Conservation (phyloP, 2,329 filamentous ascomycete genomes). For the Trichoderma sp. region DNA sequence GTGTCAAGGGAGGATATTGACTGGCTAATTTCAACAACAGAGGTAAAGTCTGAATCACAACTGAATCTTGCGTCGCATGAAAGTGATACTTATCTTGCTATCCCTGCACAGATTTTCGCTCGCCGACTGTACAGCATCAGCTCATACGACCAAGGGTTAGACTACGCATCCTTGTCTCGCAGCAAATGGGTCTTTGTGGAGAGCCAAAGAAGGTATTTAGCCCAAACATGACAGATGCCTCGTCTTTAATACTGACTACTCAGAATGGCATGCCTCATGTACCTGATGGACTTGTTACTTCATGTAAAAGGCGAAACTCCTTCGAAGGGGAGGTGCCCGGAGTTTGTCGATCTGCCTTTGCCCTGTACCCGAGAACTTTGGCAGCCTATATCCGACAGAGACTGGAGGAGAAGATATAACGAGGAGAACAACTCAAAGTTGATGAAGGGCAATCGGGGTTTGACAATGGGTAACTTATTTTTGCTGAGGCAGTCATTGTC, state of each 20-base stretch:
- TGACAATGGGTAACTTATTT: slow-evolving; percentile 12
- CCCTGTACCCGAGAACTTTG: slow-evolving; percentile 17
- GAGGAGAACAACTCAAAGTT: background rate
- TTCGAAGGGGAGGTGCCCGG: slow-evolving; percentile 9
- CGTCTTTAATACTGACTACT: background rate
- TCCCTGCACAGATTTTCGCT: background rate
- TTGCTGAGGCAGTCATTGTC: slow-evolving; percentile 1
- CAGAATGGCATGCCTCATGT: slow-evolving; percentile 5
- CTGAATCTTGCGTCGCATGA: too few species aligned
- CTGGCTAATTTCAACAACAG: background rate
- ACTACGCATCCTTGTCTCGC: background rate
- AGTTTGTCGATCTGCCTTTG: slow-evolving; percentile 10
- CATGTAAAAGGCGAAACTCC: slow-evolving; percentile 5
- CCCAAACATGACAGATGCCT: too few species aligned
- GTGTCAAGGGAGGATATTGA: background rate
- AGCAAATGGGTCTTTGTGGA: background rate
- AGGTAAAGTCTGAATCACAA: background rate
- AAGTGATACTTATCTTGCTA: background rate
- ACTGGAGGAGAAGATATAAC: slow-evolving; percentile 11
- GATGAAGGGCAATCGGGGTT: background rate
- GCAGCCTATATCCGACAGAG: slow-evolving; percentile 7
- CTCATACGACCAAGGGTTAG: background rate
- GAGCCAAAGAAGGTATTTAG: background rate
- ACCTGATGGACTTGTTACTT: background rate
- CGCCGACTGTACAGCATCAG: background rate